phyloP scores from a whole-genome alignment of 1,284 basidiomycete species.

The Gomphus sp. region DNA sequence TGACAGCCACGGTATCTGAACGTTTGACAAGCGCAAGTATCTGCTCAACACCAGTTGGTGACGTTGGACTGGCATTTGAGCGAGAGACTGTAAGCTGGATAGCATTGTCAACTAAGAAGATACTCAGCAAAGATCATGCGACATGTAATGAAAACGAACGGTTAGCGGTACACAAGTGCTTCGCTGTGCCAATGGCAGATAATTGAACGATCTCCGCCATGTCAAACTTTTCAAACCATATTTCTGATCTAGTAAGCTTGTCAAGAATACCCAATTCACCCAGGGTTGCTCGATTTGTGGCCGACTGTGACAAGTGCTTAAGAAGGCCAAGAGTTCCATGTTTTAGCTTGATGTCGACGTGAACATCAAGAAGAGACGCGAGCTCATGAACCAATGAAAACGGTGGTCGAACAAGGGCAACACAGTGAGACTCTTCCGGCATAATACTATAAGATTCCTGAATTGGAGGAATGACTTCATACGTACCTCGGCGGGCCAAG shows the following conservation, averaged over 20 bases:
- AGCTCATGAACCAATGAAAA: constrained; percentile 38
- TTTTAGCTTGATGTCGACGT: constrained; percentile 68
- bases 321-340: constrained; percentile 79
- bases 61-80: constrained; percentile 19
- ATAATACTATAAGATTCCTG: neutral
- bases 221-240: constrained; percentile 67
- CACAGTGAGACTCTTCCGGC: constrained; percentile 52
- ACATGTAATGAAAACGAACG: constrained; percentile 36
- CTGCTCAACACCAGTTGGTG: constrained; percentile 44
- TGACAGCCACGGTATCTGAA: constrained; percentile 75
- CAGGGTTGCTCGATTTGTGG: constrained; percentile 51
- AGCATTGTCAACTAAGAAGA: constrained; percentile 48
- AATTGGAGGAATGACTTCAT: neutral
- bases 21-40: constrained; percentile 70
- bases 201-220: constrained; percentile 83
- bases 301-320: constrained; percentile 75
- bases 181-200: constrained; percentile 79
- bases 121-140: neutral
- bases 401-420: constrained; percentile 45
- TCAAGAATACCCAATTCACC: constrained; percentile 58
- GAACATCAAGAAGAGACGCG: constrained; percentile 26
- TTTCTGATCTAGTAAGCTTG: constrained; percentile 50
- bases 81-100: constrained; percentile 37
- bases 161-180: constrained; percentile 76
- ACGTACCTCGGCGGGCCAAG: constrained; percentile 61